Evolutionary conservation across 2,329 filamentous ascomycete genomes (phyloP), one percentile per base, ranked within the genome.

Genomic region (Colletotrichum sp.): DNA sequence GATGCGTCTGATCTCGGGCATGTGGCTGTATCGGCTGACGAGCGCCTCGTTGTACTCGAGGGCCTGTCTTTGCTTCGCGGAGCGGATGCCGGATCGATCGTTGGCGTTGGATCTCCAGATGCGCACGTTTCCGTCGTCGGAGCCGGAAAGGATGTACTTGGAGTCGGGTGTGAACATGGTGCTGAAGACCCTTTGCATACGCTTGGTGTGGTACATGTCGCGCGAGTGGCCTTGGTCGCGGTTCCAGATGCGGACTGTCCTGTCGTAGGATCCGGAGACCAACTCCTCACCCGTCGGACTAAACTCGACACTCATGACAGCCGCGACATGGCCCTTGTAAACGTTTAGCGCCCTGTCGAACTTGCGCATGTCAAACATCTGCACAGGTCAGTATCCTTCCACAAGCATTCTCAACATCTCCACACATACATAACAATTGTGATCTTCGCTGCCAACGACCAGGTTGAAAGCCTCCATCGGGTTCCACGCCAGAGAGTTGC

Each of bases 381-480:
- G 55, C 2, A 27, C 12, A 43, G 6, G 57, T 75, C 55, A 70
- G 66, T 7, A 3, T 5, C 3, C 2, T 27, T 15, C 43, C 21
- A 2, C n/a, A 16, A 31, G n/a, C 43, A 47, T 36, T n/a, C 24
- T 9, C 5, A 11, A 33, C 4, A 13, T 16, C n/a, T 31, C 31
- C 13, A 74, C 9, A 74, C 75, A 36, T 75, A 82, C 76, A 76
- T 87, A 87, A 77, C 94, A 90, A 83, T 98, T 97, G 86, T 98
- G 96, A 80, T 98, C 97, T 86, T 99, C 97, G 78, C 94, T 97
- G 15, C 95, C 97, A 34, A 96, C 92, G 18, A 95, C 96, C 80
- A 98, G 93, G 85, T 98, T 98, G 88, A 98, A 98, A 9, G 95
- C 94, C 83, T 98, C 96, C 93, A 98, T 97, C 0, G 97, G 97